Conservation (phyloP, 208 protist species). For the Lotmaria passim region DNA sequence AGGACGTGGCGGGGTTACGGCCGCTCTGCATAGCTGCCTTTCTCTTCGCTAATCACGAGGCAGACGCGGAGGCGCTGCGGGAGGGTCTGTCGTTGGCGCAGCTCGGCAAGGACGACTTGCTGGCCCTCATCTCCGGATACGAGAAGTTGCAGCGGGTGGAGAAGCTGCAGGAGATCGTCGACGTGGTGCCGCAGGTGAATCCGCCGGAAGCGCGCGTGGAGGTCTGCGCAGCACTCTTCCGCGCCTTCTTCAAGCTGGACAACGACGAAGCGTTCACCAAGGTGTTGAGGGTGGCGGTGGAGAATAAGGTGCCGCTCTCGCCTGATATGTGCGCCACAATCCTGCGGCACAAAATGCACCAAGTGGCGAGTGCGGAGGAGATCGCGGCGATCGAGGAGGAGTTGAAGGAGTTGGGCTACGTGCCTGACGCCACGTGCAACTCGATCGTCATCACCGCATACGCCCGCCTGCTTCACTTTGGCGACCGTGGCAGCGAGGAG, state of each 20-base stretch:
- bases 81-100: slow-evolving; percentile 53
- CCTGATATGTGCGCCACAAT: slow-evolving; percentile 57
- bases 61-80: slow-evolving; percentile 64
- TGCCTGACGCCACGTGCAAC: slow-evolving; percentile 79
- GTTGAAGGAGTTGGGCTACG: slow-evolving; percentile 66
- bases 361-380: slow-evolving; percentile 71
- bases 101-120: slow-evolving; percentile 61
- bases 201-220: slow-evolving; percentile 27
- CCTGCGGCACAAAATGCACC: slow-evolving; percentile 78
- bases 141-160: slow-evolving; percentile 68
- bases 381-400: slow-evolving; percentile 72
- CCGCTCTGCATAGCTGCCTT: slow-evolving; percentile 86
- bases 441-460: slow-evolving; percentile 89
- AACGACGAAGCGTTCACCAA: slow-evolving; percentile 65
- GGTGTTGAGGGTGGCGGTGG: slow-evolving; percentile 58
- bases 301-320: slow-evolving; percentile 47
- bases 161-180: slow-evolving; percentile 64
- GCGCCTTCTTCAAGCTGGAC: slow-evolving; percentile 60
- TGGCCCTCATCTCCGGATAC: slow-evolving; percentile 86
- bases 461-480: slow-evolving; percentile 84
- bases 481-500: slow-evolving; percentile 83
- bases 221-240: slow-evolving; percentile 67
- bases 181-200: slow-evolving; percentile 33
- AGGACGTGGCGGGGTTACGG: slow-evolving; percentile 67
- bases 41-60: slow-evolving; percentile 74